Evolutionary conservation across 2,329 filamentous ascomycete species (phyloP).

Genomic region (Pyrenochaeta sp.): DNA sequence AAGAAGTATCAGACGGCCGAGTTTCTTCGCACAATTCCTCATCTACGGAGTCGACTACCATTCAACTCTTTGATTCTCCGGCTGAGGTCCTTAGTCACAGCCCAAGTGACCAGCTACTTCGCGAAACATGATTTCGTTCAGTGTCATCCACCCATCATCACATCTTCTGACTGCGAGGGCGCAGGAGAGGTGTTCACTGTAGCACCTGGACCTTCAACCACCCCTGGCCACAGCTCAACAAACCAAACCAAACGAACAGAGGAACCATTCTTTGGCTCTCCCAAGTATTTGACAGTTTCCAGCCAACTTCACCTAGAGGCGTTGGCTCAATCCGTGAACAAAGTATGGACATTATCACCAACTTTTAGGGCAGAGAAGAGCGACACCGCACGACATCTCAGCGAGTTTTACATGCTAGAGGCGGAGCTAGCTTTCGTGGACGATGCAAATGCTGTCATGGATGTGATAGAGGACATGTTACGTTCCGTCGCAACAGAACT

Average conservation of each 20-base stretch:
- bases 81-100: constrained; percentile 81
- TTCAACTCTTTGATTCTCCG: constrained; percentile 82
- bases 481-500: constrained; percentile 62
- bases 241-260: constrained; percentile 35
- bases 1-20: constrained; percentile 95
- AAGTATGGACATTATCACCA: constrained; percentile 92
- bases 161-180: constrained; percentile 96
- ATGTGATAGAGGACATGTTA: constrained; percentile 81
- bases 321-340: constrained; percentile 83
- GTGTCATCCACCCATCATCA: constrained; percentile 91
- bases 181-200: constrained; percentile 92
- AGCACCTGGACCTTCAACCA: constrained; percentile 34
- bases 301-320: constrained; percentile 94
- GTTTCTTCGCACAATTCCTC: constrained; percentile 85
- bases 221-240: constrained; percentile 13
- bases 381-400: constrained; percentile 91
- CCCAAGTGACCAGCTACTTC: constrained; percentile 79
- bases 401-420: constrained; percentile 99
- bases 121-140: constrained; percentile 74
- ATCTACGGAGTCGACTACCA: constrained; percentile 82
- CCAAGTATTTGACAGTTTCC: constrained; percentile 97
- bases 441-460: constrained; percentile 74
- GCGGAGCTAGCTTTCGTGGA: constrained; percentile 84
- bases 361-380: constrained; percentile 86
- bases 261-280: constrained; percentile 75